Evolutionary conservation across 768 basidiomycete species (phyloP).

Genomic region (Auriculariales sp.): DNA sequence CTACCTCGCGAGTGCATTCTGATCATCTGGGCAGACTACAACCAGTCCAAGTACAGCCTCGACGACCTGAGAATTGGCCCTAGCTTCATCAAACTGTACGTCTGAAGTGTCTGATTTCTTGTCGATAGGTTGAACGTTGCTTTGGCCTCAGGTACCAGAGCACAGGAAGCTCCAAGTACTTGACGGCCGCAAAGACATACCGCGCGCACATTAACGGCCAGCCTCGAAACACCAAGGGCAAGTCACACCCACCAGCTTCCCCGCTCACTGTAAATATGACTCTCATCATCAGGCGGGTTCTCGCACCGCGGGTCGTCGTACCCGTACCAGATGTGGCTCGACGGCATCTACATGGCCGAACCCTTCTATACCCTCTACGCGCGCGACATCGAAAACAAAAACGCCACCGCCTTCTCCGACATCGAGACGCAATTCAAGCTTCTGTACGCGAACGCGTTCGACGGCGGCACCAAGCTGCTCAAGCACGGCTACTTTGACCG

Average conservation of each 20-base stretch:
- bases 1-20: too few species aligned
- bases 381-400: slow-evolving; percentile 19
- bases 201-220: slow-evolving; percentile 25
- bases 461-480: slow-evolving; percentile 25
- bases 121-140: background rate
- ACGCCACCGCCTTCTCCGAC: slow-evolving; percentile 26
- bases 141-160: slow-evolving; percentile 17
- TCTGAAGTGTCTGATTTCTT: too few species aligned
- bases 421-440: slow-evolving; percentile 27
- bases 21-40: slow-evolving; percentile 24
- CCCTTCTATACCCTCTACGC: slow-evolving; percentile 30
- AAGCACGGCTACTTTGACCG: slow-evolving; percentile 38
- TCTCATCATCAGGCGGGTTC: background rate
- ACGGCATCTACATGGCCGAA: slow-evolving; percentile 33
- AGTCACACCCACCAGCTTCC: too few species aligned
- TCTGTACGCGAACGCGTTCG: slow-evolving; percentile 29
- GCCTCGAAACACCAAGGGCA: slow-evolving; percentile 29
- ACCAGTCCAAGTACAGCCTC: slow-evolving; percentile 20
- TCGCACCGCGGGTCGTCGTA: background rate
- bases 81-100: slow-evolving; percentile 25
- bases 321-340: slow-evolving; percentile 18
- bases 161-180: slow-evolving; percentile 24
- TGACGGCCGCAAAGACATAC: slow-evolving; percentile 25
- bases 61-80: slow-evolving; percentile 24
- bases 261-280: too few species aligned